A percentile compares a stretch with the other conserved stretches of the same genome.
phyloP scores from a whole-genome alignment of 768 basidiomycete species.

The Plicaturopsis crispa region DNA sequence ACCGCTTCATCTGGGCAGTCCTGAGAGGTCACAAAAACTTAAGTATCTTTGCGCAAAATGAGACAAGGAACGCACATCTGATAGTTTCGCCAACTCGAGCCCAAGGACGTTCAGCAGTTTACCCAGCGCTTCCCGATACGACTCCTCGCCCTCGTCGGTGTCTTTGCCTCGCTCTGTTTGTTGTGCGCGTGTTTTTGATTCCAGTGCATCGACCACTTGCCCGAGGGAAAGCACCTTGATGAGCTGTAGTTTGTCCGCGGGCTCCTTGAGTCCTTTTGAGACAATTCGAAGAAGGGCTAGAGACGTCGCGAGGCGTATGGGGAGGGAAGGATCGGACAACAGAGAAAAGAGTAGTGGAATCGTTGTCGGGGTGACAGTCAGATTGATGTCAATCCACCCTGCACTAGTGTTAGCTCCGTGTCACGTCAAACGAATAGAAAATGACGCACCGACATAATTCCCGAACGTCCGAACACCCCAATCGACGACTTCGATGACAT shows the following conservation, averaged over 20 bases:
- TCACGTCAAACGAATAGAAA: neutral
- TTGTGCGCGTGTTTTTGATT: constrained; percentile 64
- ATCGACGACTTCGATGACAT: constrained; percentile 74
- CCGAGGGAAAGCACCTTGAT: constrained; percentile 85
- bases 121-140: constrained; percentile 84
- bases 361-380: constrained; percentile 88
- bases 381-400: constrained; percentile 98
- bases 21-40: constrained; percentile 24
- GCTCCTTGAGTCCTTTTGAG: constrained; percentile 90
- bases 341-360: constrained; percentile 80
- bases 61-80: constrained; percentile 46
- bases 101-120: constrained; percentile 78
- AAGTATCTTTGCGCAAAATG: constrained; percentile 3
- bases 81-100: constrained; percentile 72
- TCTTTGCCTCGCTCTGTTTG: constrained; percentile 59
- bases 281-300: constrained; percentile 77
- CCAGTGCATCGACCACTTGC: constrained; percentile 73
- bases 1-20: constrained; percentile 54
- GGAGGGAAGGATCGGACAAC: constrained; percentile 67
- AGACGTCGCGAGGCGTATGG: constrained; percentile 79
- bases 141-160: constrained; percentile 82
- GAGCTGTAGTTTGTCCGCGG: constrained; percentile 81
- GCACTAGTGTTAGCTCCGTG: constrained; percentile 6
- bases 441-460: constrained; percentile 86
- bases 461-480: constrained; percentile 90